These are phyloP conservation scores for Fusarium coicis DNA, from an alignment of 2,329 filamentous ascomycete genomes.

Conservation along the genomic window DNA sequence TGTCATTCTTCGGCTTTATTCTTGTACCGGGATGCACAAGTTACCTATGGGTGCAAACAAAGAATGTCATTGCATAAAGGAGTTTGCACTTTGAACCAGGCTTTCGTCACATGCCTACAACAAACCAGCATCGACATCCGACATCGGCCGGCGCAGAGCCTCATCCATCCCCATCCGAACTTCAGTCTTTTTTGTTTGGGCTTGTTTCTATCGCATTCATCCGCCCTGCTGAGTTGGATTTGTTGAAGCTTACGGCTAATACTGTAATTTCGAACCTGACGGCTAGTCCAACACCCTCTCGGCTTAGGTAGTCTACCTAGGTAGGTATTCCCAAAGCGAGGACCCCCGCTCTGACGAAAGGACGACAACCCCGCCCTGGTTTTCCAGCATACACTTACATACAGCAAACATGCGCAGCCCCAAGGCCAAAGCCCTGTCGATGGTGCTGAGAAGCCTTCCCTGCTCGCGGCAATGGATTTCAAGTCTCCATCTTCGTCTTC, in stretches of 20 bases:
- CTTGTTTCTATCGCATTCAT: not conserved
- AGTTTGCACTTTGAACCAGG: not conserved
- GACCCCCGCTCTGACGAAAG: not conserved
- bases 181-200: not conserved
- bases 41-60: not conserved
- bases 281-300: not conserved
- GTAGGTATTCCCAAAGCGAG: not conserved
- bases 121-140: not conserved
- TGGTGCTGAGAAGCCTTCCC: not conserved
- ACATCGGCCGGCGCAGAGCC: constrained; percentile 5
- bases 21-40: not conserved
- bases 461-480: not conserved
- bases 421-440: not conserved
- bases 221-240: not conserved
- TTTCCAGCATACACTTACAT: not conserved
- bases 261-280: not conserved
- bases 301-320: too few relatives aligned
- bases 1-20: not conserved
- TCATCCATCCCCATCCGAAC: not conserved
- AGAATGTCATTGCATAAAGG: not conserved
- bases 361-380: not conserved
- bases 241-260: not conserved
- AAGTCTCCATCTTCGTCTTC: not conserved
- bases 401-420: not conserved
- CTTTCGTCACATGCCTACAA: not conserved